Percentiles rank a stretch among this genome's conserved stretches.
These are phyloP conservation scores for Trapa incisa DNA, from an alignment of 345 rosid species.

Conservation along the genomic window DNA sequence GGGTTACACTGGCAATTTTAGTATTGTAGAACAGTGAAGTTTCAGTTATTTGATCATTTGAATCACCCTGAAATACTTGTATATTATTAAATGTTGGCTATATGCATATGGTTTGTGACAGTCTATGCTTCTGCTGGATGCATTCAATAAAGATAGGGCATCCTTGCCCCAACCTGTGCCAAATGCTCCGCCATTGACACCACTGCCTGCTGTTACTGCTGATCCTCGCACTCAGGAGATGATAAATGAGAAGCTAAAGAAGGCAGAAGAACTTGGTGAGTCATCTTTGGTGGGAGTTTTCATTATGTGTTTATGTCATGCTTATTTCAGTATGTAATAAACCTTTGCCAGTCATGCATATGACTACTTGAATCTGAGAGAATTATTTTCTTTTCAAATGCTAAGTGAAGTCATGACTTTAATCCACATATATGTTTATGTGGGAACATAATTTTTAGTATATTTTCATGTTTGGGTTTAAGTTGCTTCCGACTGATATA, in stretches of 20 bases:
- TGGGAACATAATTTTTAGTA: not conserved
- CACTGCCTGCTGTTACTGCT: constrained; percentile 52
- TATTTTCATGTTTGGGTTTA: not conserved
- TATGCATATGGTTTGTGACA: constrained; percentile 21
- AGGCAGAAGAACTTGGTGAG: constrained; percentile 98
- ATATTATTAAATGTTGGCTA: not conserved
- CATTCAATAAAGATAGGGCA: constrained; percentile 96
- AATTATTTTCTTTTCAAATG: not conserved
- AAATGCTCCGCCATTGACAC: constrained; percentile 57
- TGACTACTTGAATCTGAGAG: not conserved
- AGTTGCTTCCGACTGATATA: not conserved
- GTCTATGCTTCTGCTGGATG: constrained; percentile 92
- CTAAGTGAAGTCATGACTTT: not conserved
- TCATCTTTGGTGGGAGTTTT: not conserved
- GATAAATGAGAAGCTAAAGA: constrained; percentile 96
- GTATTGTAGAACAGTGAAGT: not conserved
- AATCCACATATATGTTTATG: not conserved
- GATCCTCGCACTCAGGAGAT: constrained; percentile 94
- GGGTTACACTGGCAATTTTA: not conserved
- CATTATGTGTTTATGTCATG: not conserved
- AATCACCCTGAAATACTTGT: not conserved
- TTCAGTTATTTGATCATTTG: not conserved
- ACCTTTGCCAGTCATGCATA: not conserved
- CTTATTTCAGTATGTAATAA: not conserved
- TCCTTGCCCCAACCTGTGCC: constrained; percentile 83